Base-by-base conservation (phyloP, 2,329 filamentous ascomycete species). In the Fusarium chuoi region DNA sequence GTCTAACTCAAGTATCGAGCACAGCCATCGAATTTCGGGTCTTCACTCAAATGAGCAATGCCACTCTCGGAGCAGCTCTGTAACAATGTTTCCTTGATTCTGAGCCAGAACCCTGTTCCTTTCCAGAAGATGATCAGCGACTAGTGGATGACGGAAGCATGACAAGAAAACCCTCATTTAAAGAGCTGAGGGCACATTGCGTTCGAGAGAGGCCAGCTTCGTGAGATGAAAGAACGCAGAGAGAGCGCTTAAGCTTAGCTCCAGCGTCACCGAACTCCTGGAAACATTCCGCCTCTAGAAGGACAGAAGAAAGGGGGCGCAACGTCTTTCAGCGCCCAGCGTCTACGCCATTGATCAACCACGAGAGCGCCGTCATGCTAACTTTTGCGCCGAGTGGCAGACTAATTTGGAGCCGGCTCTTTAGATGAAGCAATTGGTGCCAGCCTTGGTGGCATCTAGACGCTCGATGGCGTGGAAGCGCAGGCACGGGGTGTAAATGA, bases 401-500 rank as follows among this genome's bases (percentile, higher is more conserved):
- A 68, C 76, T 75, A 77, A 70, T 61, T 64, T 65, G 69, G 62
- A 69, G 62, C 58, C 63, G 55, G 60, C 64, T 56, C 54, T 41
- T 44, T 39, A 56, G 36, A 48, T 71, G 71, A 74, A 68, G 71
- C 71, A 62, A 69, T 67, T 59, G 58, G 69, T 41, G 65, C 54
- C 49, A 60, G 68, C 59, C 39, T 65, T 61, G 70, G 73, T 62
- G 68, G 42, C 75, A 70, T 72, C 69, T 64, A 73, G 68, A 76
- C 49, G 60, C 55, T 61, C 64, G 69, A 70, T 52, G 66, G 64
- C 56, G 75, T 65, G 44, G 63, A 52, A 52, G 49, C 55, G 66
- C 66, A 56, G 61, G 51, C 56, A 38, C 61, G 46, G 39, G 45
- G 52, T 61, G 60, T 61, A 52, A 73, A 68, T 58, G 69, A 66